Evolutionary conservation across 306 rosid species (phyloP), one percentile per base, ranked within the genome.

Genomic region (Hippophae rhamnoides): DNA sequence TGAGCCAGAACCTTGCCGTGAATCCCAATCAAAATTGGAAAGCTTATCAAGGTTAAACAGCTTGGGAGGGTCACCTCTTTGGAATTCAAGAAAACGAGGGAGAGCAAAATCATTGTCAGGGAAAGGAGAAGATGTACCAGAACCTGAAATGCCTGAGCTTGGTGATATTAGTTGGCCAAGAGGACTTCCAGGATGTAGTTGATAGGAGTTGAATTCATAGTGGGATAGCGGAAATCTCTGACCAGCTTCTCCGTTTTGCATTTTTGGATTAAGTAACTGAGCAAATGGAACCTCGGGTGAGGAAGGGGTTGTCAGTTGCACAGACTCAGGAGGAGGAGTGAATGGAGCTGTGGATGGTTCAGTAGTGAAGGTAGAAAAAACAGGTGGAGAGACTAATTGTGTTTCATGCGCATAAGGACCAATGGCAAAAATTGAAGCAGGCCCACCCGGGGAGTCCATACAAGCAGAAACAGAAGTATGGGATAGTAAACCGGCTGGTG

Each of bases 261-360:
- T 67, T 25, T 68, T 69, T 7, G 95, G 79, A 66, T 80, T 82
- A 63, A 93, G 82, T 72, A 86, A 73, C 72, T 79, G 94, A 74
- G 99, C 99, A 72, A 93, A 93, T 12, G 99, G 99, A 49, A 93
- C 97, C 79, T 93, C 97, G 0, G 97, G 99, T 2, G 99, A 93
- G 56, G 99, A 89, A 61, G 99, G 99, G 10, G 94, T 88, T 2
- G 97, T 93, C 76, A 93, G 64, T 67, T 88, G 97, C 52, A 84
- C 79, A 45, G 94, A 86, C 62, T 88, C 97, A 0, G 99, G 86
- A 62, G 96, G 96, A 2, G 98, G 99, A 64, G 99, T 93, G 69
- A 88, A 80, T 55, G 99, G 95, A 72, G 96, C 88, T 9, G 99
- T 93, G 9, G 99, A 93, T 23, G 99, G 94, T 64, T 85, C 86